Conservation (phyloP, 1,139 yeast genomes). For the Magnusiomyces clavatus region DNA sequence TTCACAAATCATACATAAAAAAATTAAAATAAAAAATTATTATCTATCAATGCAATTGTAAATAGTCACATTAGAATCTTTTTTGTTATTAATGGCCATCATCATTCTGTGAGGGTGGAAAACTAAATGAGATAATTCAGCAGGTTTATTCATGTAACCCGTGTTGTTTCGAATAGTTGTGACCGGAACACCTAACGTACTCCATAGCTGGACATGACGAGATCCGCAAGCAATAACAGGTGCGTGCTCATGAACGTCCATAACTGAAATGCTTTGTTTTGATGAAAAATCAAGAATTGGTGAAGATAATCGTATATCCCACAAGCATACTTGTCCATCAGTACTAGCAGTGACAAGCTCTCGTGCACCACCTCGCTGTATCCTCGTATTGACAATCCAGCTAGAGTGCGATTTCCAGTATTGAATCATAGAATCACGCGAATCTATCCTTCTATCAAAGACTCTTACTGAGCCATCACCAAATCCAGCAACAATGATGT, state of each 20-base stretch:
- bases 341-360: constrained; percentile 77
- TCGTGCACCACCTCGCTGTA: constrained; percentile 95
- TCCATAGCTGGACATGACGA: constrained; percentile 66
- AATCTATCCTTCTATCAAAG: constrained; percentile 80
- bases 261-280: constrained; percentile 56
- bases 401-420: constrained; percentile 61
- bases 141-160: constrained; percentile 35
- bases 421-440: constrained; percentile 79
- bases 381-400: constrained; percentile 72
- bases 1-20: too few relatives aligned
- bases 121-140: constrained; percentile 56
- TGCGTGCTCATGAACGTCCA: constrained; percentile 92
- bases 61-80: constrained; percentile 65
- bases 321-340: constrained; percentile 75
- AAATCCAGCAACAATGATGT: constrained; percentile 83
- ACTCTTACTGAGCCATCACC: constrained; percentile 88
- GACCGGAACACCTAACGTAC: constrained; percentile 72
- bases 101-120: constrained; percentile 96
- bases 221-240: constrained; percentile 86
- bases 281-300: constrained; percentile 54
- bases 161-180: constrained; percentile 47
- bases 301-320: constrained; percentile 77
- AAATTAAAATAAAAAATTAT: not conserved
- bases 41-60: constrained; percentile 39
- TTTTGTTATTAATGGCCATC: constrained; percentile 78